Percentiles rank a stretch among this genome's conserved stretches.
phyloP scores from a whole-genome alignment of 2,329 filamentous ascomycete genomes.

The Nothomitra cinnamomea region DNA sequence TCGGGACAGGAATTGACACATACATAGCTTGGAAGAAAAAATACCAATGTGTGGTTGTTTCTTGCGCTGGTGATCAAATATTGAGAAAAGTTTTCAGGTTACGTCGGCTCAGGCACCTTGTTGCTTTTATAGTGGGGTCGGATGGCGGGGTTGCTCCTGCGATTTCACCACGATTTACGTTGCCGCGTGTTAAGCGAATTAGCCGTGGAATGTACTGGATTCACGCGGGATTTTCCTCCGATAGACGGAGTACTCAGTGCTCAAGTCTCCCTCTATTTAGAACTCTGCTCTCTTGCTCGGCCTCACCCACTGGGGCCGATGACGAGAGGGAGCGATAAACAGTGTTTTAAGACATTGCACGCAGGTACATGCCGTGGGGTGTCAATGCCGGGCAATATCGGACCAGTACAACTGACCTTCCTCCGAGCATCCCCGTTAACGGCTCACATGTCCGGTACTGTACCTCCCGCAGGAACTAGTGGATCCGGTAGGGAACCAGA shows the following conservation, averaged over 20 bases:
- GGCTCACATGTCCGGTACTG: neutral
- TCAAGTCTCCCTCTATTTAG: too few species aligned
- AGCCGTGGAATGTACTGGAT: neutral
- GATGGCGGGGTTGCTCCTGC: neutral
- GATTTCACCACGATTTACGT: neutral
- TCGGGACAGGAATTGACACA: too few species aligned
- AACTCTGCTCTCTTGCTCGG: too few species aligned
- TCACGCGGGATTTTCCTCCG: neutral
- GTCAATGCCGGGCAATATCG: neutral
- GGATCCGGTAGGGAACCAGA: neutral
- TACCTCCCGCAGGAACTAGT: neutral
- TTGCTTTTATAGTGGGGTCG: neutral
- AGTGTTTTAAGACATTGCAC: too few species aligned
- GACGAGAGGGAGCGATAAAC: too few species aligned
- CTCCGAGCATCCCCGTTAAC: neutral
- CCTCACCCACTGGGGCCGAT: too few species aligned
- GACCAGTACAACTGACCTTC: neutral
- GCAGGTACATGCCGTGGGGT: too few species aligned
- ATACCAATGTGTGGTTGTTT: too few species aligned
- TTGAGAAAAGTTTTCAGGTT: too few species aligned
- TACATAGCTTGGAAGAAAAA: too few species aligned
- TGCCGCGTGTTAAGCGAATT: neutral
- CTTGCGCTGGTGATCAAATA: too few species aligned
- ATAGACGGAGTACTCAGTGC: neutral
- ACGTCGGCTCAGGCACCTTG: neutral